These are phyloP conservation scores for Sarocladium kiliense DNA, from an alignment of 2,329 filamentous ascomycete genomes.

Conservation along the genomic window DNA sequence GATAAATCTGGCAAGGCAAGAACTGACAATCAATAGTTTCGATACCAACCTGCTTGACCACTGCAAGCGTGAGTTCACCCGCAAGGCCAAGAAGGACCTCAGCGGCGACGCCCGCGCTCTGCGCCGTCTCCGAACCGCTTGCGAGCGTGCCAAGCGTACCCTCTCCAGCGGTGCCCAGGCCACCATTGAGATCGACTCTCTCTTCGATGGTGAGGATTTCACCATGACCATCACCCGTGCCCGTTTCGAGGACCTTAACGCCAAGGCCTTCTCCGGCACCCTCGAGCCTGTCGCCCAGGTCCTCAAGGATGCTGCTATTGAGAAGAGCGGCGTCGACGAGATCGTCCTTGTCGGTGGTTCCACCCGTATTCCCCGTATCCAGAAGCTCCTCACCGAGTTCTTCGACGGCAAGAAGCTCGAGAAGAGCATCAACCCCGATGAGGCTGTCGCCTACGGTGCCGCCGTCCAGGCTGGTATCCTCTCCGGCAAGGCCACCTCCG, in stretches of 20 bases:
- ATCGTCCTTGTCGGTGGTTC: slow-evolving; percentile 98
- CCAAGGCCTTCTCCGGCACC: slow-evolving; percentile 89
- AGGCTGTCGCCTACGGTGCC: slow-evolving; percentile 98
- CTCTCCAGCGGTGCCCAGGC: slow-evolving; percentile 96
- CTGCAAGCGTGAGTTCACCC: slow-evolving; percentile 80
- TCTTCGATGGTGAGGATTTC: slow-evolving; percentile 98
- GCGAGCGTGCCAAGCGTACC: slow-evolving; percentile 99
- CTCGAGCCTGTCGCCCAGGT: slow-evolving; percentile 95
- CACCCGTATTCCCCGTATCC: slow-evolving; percentile 97
- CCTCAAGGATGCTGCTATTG: slow-evolving; percentile 82
- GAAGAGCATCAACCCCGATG: slow-evolving; percentile 99
- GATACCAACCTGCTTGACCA: slow-evolving; percentile 93
- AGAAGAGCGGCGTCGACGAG: slow-evolving; percentile 92
- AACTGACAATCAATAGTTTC: too few relatives aligned
- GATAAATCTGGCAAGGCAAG: slow-evolving; percentile 63
- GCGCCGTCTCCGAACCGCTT: slow-evolving; percentile 92
- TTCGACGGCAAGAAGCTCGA: slow-evolving; percentile 99
- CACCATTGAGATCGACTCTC: slow-evolving; percentile 96
- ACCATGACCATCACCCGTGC: slow-evolving; percentile 96
- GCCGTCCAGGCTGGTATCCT: slow-evolving; percentile 98
- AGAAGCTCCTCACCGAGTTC: slow-evolving; percentile 98
- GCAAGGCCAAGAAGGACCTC: slow-evolving; percentile 71
- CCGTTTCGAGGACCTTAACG: slow-evolving; percentile 97
- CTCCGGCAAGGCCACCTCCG: slow-evolving; percentile 93
- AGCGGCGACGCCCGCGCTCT: slow-evolving; percentile 84